Evolutionary conservation across 2,329 filamentous ascomycete species (phyloP).

Genomic region (Penicillium sp.): DNA sequence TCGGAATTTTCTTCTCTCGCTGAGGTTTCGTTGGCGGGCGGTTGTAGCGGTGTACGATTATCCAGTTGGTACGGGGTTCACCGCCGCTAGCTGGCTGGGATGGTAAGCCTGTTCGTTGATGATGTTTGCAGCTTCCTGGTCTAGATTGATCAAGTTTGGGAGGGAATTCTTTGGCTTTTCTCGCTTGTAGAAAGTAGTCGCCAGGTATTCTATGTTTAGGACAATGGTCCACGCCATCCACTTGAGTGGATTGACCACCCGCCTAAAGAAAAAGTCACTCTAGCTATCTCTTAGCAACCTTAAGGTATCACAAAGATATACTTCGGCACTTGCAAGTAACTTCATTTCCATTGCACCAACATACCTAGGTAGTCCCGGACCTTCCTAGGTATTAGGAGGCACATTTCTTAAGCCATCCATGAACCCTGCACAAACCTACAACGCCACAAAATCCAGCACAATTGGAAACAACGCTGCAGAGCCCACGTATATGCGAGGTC

Average conservation of each 20-base stretch:
- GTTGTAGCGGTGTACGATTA: slow-evolving; percentile 25
- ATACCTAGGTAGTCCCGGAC: neutral
- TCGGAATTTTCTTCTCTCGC: neutral
- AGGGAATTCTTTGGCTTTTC: neutral
- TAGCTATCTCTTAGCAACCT: neutral
- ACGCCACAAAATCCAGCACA: neutral
- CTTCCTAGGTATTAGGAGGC: neutral
- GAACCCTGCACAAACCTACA: neutral
- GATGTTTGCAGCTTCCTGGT: neutral
- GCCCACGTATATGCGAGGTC: neutral
- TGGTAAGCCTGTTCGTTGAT: neutral
- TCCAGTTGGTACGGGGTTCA: neutral
- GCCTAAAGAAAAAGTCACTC: no score
- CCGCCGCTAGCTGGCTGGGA: neutral
- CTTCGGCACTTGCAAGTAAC: neutral
- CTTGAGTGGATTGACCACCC: neutral
- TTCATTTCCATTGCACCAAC: neutral
- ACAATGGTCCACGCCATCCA: no score
- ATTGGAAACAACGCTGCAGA: neutral
- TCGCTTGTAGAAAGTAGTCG: neutral
- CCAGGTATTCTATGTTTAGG: neutral
- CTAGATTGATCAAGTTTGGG: neutral
- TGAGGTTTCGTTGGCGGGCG: neutral
- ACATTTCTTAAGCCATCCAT: neutral
- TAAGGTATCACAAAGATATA: neutral